Conservation (phyloP, 768 basidiomycete genomes). For the Russula lepida region DNA sequence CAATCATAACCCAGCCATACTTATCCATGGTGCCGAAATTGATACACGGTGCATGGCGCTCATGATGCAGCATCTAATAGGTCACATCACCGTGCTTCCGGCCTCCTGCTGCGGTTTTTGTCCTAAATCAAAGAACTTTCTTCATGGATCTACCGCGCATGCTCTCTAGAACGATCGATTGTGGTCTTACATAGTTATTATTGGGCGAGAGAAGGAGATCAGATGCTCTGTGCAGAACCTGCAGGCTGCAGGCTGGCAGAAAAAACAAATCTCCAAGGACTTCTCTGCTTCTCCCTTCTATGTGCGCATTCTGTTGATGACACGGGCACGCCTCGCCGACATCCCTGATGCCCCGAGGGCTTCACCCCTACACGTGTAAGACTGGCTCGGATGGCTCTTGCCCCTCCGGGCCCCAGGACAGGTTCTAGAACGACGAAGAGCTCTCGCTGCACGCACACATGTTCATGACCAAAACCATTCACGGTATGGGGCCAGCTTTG, state of each 20-base stretch:
- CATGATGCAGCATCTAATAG: not conserved
- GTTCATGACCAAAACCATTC: too few species aligned
- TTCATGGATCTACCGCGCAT: not conserved
- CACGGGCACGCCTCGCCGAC: not conserved
- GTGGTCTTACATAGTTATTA: not conserved
- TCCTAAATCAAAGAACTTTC: not conserved
- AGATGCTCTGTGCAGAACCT: not conserved
- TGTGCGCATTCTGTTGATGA: not conserved
- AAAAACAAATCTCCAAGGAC: not conserved
- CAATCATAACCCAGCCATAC: not conserved
- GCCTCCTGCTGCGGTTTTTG: not conserved
- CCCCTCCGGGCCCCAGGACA: not conserved
- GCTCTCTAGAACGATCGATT: not conserved
- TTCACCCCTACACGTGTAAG: not conserved
- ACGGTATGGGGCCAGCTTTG: not conserved
- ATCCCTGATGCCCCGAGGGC: not conserved
- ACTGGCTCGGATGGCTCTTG: not conserved
- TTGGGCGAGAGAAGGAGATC: not conserved
- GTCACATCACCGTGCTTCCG: not conserved
- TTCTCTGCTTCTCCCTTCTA: not conserved
- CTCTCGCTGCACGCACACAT: not conserved
- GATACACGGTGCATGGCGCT: too few species aligned
- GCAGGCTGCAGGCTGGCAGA: not conserved
- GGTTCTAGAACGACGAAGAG: not conserved
- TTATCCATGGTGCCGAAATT: too few species aligned